A percentile compares a stretch with the other conserved stretches of the same genome.
These are phyloP conservation scores for Phytophthora pseudosyringae DNA, from an alignment of 352 stramenopile genomes.

Conservation along the genomic window DNA sequence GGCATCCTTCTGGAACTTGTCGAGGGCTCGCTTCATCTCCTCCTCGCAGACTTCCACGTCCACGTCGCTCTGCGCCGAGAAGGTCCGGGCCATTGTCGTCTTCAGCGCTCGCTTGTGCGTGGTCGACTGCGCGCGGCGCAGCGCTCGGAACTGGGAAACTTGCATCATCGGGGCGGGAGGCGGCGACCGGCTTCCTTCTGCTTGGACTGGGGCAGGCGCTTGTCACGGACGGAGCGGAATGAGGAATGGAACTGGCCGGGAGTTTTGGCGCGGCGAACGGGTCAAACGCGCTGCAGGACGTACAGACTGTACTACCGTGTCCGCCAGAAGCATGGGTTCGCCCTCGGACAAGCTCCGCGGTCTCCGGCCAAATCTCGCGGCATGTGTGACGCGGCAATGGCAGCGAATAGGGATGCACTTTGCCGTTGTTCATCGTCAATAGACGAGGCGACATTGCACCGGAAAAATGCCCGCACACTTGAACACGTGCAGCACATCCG, in stretches of 20 bases:
- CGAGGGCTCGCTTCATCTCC: conserved; percentile 61
- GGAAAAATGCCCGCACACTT: conserved; percentile 17
- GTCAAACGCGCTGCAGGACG: background rate
- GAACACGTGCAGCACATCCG: conserved; percentile 35
- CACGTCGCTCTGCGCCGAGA: conserved; percentile 50
- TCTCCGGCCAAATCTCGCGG: conserved; percentile 25
- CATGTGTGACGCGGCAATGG: conserved; percentile 28
- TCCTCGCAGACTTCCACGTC: conserved; percentile 39
- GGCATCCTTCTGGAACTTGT: conserved; percentile 74
- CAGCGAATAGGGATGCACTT: conserved; percentile 27
- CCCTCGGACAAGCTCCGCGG: conserved; percentile 14
- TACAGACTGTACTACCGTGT: background rate
- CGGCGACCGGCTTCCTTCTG: conserved; percentile 20
- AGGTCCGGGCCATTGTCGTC: conserved; percentile 48
- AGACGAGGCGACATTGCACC: conserved; percentile 30
- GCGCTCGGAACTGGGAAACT: conserved; percentile 63
- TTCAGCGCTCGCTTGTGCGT: conserved; percentile 34
- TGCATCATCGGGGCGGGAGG: conserved; percentile 51
- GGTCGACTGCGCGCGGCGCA: conserved; percentile 47
- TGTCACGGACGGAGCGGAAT: conserved; percentile 26
- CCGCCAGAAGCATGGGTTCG: background rate
- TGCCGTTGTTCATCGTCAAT: conserved; percentile 9
- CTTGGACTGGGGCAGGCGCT: conserved; percentile 24
- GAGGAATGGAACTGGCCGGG: conserved; percentile 27
- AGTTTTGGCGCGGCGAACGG: background rate